Evolutionary conservation across 495 filamentous ascomycete genomes (phyloP).

Genomic region (Aspergillus leporis): DNA sequence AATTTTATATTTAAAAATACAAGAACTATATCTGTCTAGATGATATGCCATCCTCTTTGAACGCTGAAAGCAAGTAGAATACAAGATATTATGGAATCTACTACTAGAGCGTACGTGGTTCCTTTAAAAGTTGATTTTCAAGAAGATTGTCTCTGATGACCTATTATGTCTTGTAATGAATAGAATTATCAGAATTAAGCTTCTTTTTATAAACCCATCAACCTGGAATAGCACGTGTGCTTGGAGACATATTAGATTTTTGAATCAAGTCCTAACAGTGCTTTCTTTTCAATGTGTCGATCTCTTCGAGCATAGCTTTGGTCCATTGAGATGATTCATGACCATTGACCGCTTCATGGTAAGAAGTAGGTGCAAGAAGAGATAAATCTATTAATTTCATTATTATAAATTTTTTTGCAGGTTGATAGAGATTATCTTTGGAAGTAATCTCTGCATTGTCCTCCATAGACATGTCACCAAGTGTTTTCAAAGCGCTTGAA

Average conservation of each 20-base stretch:
- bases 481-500: too few species aligned
- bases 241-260: background rate
- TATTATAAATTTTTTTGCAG: background rate
- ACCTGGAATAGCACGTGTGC: background rate
- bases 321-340: background rate
- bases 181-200: background rate
- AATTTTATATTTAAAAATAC: background rate
- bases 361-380: background rate
- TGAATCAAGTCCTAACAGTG: background rate
- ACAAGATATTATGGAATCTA: background rate
- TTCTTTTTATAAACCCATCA: conserved; percentile 1
- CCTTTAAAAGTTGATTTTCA: conserved; percentile 3
- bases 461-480: too few species aligned
- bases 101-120: background rate
- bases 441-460: background rate
- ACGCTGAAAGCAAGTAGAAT: background rate
- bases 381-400: background rate
- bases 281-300: background rate
- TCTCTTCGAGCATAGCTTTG: background rate
- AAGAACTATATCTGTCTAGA: background rate
- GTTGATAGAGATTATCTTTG: background rate
- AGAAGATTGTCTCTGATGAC: background rate
- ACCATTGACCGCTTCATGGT: background rate
- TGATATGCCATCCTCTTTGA: background rate
- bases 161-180: background rate